Base-by-base conservation (phyloP, 1,139 yeast genomes). In the Hanseniaspora sp. region DNA sequence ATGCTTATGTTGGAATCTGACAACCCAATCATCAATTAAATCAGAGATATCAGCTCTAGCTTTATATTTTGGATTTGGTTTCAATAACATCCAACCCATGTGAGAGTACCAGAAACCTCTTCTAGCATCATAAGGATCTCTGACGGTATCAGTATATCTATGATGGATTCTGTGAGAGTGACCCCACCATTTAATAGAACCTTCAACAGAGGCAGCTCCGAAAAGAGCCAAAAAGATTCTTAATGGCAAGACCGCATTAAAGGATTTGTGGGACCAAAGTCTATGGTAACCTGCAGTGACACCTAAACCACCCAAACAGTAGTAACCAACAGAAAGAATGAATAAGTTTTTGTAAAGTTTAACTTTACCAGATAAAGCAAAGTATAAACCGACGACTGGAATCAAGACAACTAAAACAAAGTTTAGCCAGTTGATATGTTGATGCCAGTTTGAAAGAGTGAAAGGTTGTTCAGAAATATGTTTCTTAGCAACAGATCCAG, bases 171-270 rank as follows among this genome's bases (percentile, higher is more conserved):
- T 82, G 74, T 92, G 98, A 55, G 94, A 84, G 69, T 92, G 96
- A 55, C 94, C 82, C 98, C 98, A 92, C 98, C 98, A 94, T 73
- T 92, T 88, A 69, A 90, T 83, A 52, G 96, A 88, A 61, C 98
- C 98, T 72, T 92, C 95, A 57, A 87, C 88, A 56, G 96, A 86
- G 56, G 95, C 95, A 46, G 95, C 94, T 56, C 98, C 98, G 61
- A 85, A 84, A 48, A 87, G 72, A 46, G 95, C 95, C 64, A 77
- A 83, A 63, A 84, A 76, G 47, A 86, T 60, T 61, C 84, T 77
- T 49, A 87, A 77, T 7, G 95, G 92, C 63, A 74, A 66, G 53
- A 76, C 74, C 46, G 94, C 96, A 57, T 78, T 78, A 71, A 86
- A 92, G 28, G 96, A 75, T 65, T 92, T 82, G 73, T 92, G 98